Conservation (phyloP, 805 yeast genomes). For the Wickerhamomyces rabaulensis region DNA sequence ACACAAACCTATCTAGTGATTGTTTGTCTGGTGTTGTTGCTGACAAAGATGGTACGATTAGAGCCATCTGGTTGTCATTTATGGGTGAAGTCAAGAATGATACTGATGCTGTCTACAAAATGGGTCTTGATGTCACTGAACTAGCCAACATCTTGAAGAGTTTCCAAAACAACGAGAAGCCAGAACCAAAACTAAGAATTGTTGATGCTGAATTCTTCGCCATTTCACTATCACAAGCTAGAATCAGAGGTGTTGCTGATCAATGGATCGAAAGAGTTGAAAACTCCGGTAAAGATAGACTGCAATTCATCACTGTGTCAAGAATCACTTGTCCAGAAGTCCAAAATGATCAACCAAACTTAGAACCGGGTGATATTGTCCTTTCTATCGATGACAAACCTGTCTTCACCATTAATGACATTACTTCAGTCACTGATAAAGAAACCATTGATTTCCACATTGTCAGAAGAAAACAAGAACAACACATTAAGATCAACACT, state of each 20-base stretch:
- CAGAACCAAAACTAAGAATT: slow-evolving; percentile 53
- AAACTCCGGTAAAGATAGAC: slow-evolving; percentile 53
- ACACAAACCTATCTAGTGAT: slow-evolving; percentile 64
- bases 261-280: slow-evolving; percentile 74
- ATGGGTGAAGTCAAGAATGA: slow-evolving; percentile 68
- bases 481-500: slow-evolving; percentile 60
- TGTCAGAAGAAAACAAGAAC: slow-evolving; percentile 64
- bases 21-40: slow-evolving; percentile 78
- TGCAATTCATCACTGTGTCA: slow-evolving; percentile 67
- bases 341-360: slow-evolving; percentile 14
- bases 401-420: slow-evolving; percentile 62
- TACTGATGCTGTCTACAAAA: slow-evolving; percentile 57
- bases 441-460: slow-evolving; percentile 51
- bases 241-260: slow-evolving; percentile 84
- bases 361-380: slow-evolving; percentile 68
- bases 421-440: slow-evolving; percentile 35
- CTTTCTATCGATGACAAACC: slow-evolving; percentile 62
- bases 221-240: slow-evolving; percentile 64
- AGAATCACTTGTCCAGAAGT: slow-evolving; percentile 55
- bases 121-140: slow-evolving; percentile 75
- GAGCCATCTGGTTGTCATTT: slow-evolving; percentile 83
- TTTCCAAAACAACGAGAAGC: slow-evolving; percentile 38
- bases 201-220: slow-evolving; percentile 77
- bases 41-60: slow-evolving; percentile 69
- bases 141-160: slow-evolving; percentile 50